A percentile compares a stretch with the other conserved stretches of the same genome.
Conservation (phyloP, 345 rosid genomes). For the Eucalyptus tenuipes region DNA sequence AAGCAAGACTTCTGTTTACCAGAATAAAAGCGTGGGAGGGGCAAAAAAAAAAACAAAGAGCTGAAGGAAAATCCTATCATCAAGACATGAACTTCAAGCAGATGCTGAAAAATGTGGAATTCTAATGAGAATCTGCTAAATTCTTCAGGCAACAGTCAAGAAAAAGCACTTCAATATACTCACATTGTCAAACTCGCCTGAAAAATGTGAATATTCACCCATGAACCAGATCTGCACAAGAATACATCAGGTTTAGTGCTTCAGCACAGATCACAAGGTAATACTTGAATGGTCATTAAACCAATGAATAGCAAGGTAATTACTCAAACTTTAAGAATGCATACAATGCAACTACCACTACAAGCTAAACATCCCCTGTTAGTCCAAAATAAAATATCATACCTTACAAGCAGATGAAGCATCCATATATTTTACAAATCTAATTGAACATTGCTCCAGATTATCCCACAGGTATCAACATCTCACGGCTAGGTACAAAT, state of each 20-base stretch:
- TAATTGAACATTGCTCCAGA: not conserved
- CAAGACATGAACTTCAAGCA: not conserved
- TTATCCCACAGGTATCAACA: not conserved
- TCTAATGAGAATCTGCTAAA: not conserved
- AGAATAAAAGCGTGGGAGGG: not conserved
- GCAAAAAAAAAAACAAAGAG: not conserved
- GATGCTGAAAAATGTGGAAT: not conserved
- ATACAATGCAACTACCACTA: not conserved
- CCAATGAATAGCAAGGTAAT: not conserved
- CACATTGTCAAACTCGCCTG: slow-evolving; percentile 64
- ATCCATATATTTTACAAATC: not conserved
- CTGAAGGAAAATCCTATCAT: not conserved
- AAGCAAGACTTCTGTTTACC: not conserved
- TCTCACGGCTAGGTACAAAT: not conserved
- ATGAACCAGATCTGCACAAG: slow-evolving; percentile 54
- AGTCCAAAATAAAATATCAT: not conserved
- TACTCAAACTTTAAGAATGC: not conserved
- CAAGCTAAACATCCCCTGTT: not conserved
- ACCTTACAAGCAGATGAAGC: not conserved
- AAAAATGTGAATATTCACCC: slow-evolving; percentile 68
- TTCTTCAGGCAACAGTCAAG: not conserved
- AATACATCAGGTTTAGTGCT: not conserved
- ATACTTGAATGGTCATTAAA: not conserved
- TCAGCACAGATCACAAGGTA: not conserved
- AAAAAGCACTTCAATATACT: slow-evolving; percentile 1